Conservation (phyloP, 2,329 filamentous ascomycete species). For the Stachybotrys chartarum region DNA sequence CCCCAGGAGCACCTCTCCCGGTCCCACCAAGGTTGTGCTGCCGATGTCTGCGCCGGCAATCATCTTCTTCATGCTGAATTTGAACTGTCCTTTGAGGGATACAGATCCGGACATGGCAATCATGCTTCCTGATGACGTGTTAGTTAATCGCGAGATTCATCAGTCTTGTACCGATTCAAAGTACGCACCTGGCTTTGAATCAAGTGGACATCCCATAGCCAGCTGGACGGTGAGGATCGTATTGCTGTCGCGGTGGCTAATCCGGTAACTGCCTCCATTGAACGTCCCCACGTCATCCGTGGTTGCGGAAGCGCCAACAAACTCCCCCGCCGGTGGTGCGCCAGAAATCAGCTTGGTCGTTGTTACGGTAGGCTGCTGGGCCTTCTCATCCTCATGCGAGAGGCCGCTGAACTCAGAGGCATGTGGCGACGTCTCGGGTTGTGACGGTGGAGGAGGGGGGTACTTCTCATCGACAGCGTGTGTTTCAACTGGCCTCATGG, state of each 20-base stretch:
- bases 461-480: slow-evolving; percentile 16
- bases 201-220: slow-evolving; percentile 79
- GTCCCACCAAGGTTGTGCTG: slow-evolving; percentile 76
- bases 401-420: neutral
- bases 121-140: slow-evolving; percentile 58
- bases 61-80: slow-evolving; percentile 90
- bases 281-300: slow-evolving; percentile 91
- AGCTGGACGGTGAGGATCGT: slow-evolving; percentile 84
- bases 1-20: slow-evolving; percentile 81
- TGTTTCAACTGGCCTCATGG: slow-evolving; percentile 16
- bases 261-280: slow-evolving; percentile 89
- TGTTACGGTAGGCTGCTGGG: slow-evolving; percentile 9
- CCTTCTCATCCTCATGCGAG: slow-evolving; percentile 12
- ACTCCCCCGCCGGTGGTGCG: slow-evolving; percentile 44
- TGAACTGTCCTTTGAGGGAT: slow-evolving; percentile 72
- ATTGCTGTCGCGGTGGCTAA: slow-evolving; percentile 88
- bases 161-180: neutral
- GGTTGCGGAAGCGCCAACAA: slow-evolving; percentile 53
- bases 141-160: neutral
- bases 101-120: slow-evolving; percentile 90
- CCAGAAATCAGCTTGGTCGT: slow-evolving; percentile 26
- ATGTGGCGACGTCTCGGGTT: slow-evolving; percentile 6
- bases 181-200: slow-evolving; percentile 62
- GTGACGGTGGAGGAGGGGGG: slow-evolving; percentile 15
- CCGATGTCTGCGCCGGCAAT: slow-evolving; percentile 73